Percentiles rank a stretch among this genome's conserved stretches.
These are phyloP conservation scores for Hirsutella rhossiliensis DNA, from an alignment of 2,329 filamentous ascomycete species.

Conservation along the genomic window DNA sequence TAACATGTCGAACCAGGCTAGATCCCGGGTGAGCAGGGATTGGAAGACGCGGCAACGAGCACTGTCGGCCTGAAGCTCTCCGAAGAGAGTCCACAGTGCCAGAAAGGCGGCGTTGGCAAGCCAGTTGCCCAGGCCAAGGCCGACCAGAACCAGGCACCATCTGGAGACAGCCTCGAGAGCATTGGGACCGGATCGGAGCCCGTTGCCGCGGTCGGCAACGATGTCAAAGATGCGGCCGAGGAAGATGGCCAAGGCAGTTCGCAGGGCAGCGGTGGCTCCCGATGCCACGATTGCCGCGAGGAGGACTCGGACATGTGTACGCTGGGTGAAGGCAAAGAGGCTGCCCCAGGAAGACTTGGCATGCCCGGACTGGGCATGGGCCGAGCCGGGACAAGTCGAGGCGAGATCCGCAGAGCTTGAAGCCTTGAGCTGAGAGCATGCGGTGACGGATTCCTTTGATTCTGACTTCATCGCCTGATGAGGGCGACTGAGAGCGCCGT, in stretches of 20 bases:
- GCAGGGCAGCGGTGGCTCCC: conserved; percentile 45
- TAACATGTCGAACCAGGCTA: conserved; percentile 71
- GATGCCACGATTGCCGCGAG: conserved; percentile 42
- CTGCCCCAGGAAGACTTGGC: conserved; percentile 20
- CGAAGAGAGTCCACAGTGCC: conserved; percentile 61
- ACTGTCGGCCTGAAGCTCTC: conserved; percentile 64
- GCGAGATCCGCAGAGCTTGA: not conserved
- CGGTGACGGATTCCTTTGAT: not conserved
- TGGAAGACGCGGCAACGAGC: conserved; percentile 55
- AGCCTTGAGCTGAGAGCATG: not conserved
- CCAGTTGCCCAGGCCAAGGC: conserved; percentile 54
- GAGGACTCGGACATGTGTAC: conserved; percentile 43
- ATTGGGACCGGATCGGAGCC: conserved; percentile 30
- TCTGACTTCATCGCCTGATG: not conserved
- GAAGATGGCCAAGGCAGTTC: conserved; percentile 55
- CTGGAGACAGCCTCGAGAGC: conserved; percentile 44
- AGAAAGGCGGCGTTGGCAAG: conserved; percentile 55
- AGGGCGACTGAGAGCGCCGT: not conserved
- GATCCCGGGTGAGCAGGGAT: conserved; percentile 57
- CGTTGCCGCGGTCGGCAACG: conserved; percentile 54
- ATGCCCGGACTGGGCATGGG: not conserved
- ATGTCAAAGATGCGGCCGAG: conserved; percentile 65
- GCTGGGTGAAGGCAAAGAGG: conserved; percentile 64
- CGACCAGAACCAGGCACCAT: conserved; percentile 51
- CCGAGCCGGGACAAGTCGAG: not conserved